Percentiles rank a stretch among this genome's conserved stretches.
These are phyloP conservation scores for Colletotrichum falcatum DNA, from an alignment of 2,329 filamentous ascomycete genomes.

Conservation along the genomic window DNA sequence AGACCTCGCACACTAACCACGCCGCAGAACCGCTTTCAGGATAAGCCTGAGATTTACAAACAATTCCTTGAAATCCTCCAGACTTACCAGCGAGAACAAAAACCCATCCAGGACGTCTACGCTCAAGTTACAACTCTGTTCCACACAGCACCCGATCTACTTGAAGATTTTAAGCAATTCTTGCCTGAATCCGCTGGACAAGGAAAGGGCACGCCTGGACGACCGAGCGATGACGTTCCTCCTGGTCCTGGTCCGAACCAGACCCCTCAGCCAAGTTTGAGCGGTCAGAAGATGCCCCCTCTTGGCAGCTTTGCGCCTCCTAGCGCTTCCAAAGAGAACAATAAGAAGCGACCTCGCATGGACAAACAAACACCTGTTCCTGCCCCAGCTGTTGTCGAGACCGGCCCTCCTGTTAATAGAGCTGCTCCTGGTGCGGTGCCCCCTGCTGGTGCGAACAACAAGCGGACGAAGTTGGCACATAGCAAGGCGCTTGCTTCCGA, in stretches of 20 bases:
- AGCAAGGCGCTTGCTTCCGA: conserved; percentile 68
- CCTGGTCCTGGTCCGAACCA: conserved; percentile 60
- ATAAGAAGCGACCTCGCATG: conserved; percentile 81
- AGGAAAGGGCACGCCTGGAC: conserved; percentile 64
- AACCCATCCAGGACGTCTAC: conserved; percentile 98
- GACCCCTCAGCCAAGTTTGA: conserved; percentile 65
- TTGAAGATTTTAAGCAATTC: conserved; percentile 99
- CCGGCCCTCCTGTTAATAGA: conserved; percentile 52
- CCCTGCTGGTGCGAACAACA: conserved; percentile 55
- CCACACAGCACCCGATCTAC: conserved; percentile 89
- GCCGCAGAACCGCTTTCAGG: conserved; percentile 89
- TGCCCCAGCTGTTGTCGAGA: conserved; percentile 58
- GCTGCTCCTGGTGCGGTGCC: conserved; percentile 44
- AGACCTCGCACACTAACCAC: conserved; percentile 37
- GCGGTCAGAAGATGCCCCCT: conserved; percentile 85
- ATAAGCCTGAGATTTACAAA: conserved; percentile 98
- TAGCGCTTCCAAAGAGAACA: conserved; percentile 85
- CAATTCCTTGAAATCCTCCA: conserved; percentile 98
- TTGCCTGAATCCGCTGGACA: conserved; percentile 82
- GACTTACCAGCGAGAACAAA: conserved; percentile 97
- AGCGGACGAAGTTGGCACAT: conserved; percentile 82
- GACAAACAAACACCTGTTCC: conserved; percentile 66
- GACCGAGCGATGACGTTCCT: conserved; percentile 75
- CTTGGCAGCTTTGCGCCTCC: conserved; percentile 93
- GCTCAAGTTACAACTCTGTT: conserved; percentile 96